These are phyloP conservation scores for Bassia scoparia DNA, from an alignment of 148 eudicot species.

Conservation along the genomic window DNA sequence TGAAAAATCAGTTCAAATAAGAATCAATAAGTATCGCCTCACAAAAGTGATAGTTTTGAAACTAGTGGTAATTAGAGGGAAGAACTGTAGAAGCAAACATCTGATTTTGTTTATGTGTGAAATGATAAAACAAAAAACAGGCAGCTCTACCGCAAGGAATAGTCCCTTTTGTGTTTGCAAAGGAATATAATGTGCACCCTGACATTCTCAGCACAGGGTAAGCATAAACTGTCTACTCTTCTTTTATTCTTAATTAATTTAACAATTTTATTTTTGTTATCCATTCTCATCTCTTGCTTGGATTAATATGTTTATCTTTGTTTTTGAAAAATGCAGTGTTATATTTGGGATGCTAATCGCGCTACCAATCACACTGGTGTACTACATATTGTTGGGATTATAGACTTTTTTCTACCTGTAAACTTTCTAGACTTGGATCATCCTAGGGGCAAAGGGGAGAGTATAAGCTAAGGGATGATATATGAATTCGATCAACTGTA, in stretches of 20 bases:
- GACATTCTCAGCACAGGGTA: conserved; percentile 88
- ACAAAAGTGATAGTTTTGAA: no score
- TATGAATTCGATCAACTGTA: conserved; percentile 3
- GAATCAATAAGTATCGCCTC: no score
- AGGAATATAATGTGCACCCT: conserved; percentile 78
- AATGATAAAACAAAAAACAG: conserved; percentile 34
- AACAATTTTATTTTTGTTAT: not conserved
- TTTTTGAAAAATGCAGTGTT: conserved; percentile 45
- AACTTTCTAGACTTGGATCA: not conserved
- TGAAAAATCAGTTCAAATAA: no score
- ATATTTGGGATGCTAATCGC: conserved; percentile 92
- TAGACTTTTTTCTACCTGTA: conserved; percentile 18
- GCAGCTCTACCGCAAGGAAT: conserved; percentile 91
- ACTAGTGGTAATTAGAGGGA: no score
- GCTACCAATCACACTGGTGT: conserved; percentile 69
- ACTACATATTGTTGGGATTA: conserved; percentile 79
- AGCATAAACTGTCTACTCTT: conserved; percentile 26
- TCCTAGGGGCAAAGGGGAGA: not conserved
- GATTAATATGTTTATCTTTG: not conserved
- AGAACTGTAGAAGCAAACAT: no score
- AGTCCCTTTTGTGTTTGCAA: conserved; percentile 88
- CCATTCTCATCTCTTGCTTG: not conserved
- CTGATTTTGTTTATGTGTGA: not conserved
- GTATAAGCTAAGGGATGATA: not conserved
- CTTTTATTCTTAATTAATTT: not conserved